phyloP scores from a whole-genome alignment of 768 basidiomycete species.

The Rhodotorula taiwanensis region DNA sequence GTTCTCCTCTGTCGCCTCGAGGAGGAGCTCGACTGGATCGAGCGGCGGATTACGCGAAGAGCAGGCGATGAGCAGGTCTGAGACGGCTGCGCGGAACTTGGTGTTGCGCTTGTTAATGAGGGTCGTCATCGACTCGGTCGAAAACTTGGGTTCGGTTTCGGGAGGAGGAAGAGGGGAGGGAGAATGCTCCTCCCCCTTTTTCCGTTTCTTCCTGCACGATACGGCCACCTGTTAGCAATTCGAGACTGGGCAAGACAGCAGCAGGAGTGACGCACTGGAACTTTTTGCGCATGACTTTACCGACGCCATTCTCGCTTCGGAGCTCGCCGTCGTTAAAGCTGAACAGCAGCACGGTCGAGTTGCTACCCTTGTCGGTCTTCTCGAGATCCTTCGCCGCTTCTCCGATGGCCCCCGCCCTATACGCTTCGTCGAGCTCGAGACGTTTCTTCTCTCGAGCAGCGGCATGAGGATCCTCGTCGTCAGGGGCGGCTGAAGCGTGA shows the following conservation, averaged over 20 bases:
- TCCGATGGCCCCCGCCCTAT: constrained; percentile 30
- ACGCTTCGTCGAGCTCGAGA: constrained; percentile 31
- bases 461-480: constrained; percentile 40
- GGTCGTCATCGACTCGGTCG: constrained; percentile 51
- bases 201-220: constrained; percentile 11
- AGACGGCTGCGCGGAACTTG: constrained; percentile 58
- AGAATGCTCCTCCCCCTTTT: constrained; percentile 4
- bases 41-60: constrained; percentile 45
- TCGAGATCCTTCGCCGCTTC: constrained; percentile 14
- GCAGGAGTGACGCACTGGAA: constrained; percentile 32
- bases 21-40: constrained; percentile 59
- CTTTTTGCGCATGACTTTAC: constrained; percentile 34
- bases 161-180: background rate
- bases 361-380: constrained; percentile 28
- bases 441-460: constrained; percentile 24
- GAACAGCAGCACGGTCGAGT: constrained; percentile 52
- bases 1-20: constrained; percentile 62
- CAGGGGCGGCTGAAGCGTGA: constrained; percentile 46
- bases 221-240: too few species aligned
- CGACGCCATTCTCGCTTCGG: constrained; percentile 38
- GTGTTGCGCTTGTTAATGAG: constrained; percentile 65
- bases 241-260: background rate
- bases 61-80: constrained; percentile 53
- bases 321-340: constrained; percentile 52
- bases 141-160: constrained; percentile 38